phyloP scores from a whole-genome alignment of 306 rosid genomes.

The Quercus glauca region DNA sequence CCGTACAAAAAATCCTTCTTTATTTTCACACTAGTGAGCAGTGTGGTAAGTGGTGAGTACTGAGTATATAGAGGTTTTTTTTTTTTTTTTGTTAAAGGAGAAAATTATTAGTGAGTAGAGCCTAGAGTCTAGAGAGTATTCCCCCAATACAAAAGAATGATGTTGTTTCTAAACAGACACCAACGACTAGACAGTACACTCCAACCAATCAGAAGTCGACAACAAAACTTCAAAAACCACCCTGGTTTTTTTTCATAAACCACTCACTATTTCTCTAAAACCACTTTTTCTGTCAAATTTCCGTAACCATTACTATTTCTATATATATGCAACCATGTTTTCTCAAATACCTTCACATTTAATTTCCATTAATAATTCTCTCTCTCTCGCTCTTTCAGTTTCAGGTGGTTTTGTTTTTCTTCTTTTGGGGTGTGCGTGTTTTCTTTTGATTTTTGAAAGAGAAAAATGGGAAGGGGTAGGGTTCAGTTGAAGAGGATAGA shows the following conservation, averaged over 20 bases:
- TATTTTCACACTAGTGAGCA: too few species aligned
- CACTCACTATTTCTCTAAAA: background rate
- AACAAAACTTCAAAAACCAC: conserved; percentile 36
- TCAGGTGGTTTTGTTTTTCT: background rate
- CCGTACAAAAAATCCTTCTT: too few species aligned
- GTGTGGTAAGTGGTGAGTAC: too few species aligned
- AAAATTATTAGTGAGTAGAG: too few species aligned
- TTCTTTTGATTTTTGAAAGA: background rate
- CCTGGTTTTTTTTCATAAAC: conserved; percentile 38
- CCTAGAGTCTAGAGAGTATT: too few species aligned
- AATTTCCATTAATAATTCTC: conserved; percentile 14
- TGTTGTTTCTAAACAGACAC: conserved; percentile 25
- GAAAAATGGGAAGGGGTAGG: conserved; percentile 86
- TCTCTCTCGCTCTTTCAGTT: conserved; percentile 12
- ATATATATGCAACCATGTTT: background rate
- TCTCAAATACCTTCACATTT: conserved; percentile 30
- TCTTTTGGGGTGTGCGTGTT: background rate
- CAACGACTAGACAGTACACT: conserved; percentile 12
- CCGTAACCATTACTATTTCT: background rate
- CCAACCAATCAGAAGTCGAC: conserved; percentile 48
- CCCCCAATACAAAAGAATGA: background rate
- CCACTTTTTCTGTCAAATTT: background rate
- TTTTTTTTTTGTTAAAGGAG: too few species aligned
- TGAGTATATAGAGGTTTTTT: too few species aligned
- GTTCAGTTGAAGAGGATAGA: conserved; percentile 84